These are phyloP conservation scores for Microbotryum scabiosae DNA, from an alignment of 1,284 basidiomycete species.

Conservation along the genomic window DNA sequence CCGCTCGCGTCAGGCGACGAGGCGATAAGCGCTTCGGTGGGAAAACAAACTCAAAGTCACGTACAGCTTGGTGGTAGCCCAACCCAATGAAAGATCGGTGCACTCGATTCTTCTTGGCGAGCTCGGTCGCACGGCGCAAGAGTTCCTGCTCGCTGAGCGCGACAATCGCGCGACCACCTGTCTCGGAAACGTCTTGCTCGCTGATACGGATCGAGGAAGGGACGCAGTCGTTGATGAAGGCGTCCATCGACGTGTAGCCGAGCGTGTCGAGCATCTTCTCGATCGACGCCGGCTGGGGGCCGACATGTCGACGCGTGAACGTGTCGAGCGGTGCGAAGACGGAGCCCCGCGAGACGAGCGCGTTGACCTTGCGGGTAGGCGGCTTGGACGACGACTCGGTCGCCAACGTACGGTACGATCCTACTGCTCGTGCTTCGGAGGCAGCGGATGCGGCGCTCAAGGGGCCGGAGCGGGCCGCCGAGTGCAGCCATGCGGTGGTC, in stretches of 20 bases:
- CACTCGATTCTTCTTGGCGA: conserved; percentile 68
- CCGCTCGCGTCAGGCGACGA: neutral
- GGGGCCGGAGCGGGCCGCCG: no score
- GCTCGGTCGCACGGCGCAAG: conserved; percentile 60
- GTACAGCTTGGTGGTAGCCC: conserved; percentile 81
- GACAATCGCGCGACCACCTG: conserved; percentile 49
- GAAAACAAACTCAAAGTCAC: neutral
- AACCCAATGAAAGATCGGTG: conserved; percentile 94
- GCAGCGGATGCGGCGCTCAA: no score
- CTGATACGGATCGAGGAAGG: conserved; percentile 69
- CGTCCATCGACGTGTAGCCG: conserved; percentile 77
- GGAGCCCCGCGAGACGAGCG: conserved; percentile 35
- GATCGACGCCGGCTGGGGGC: conserved; percentile 68
- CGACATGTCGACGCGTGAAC: conserved; percentile 79
- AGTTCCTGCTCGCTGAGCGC: conserved; percentile 82
- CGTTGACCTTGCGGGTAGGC: no score
- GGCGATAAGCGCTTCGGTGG: neutral
- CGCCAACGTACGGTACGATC: no score
- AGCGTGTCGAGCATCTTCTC: conserved; percentile 67
- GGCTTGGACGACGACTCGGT: no score
- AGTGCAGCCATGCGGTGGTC: no score
- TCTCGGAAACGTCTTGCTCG: conserved; percentile 54
- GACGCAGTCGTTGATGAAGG: conserved; percentile 70
- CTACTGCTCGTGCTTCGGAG: no score
- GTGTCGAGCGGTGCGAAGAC: conserved; percentile 69